Evolutionary conservation across 2,329 filamentous ascomycete genomes (phyloP), one percentile per base, ranked within the genome.

Genomic region (Talaromyces sp.): DNA sequence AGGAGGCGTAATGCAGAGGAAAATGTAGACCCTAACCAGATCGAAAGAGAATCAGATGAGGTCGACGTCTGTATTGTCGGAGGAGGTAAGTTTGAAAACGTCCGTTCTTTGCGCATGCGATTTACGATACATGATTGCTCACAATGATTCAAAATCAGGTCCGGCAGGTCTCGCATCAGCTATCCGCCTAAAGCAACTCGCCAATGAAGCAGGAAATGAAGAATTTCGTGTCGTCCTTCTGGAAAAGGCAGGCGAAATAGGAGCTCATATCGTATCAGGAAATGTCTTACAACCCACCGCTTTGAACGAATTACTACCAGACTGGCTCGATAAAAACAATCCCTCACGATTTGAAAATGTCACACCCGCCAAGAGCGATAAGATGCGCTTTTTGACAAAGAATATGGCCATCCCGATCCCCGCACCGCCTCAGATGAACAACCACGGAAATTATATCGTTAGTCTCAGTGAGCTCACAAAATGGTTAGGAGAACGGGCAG

Each of bases 51-150:
- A 78, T 90, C 88, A 62, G 95, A 99, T 73, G 83, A 95, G 80
- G 95, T 99, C 35, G 95, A 99, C 79, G 93, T 99, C 35, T 96
- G 93, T 79, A 98, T 99, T 73, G 88, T 99, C 62, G 95, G 95
- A 73, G 95, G 92, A 77, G 94, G 86, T 87, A 82, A 73, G 79
- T 70, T 35, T 19, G 49, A 50, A 11, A 19, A 25, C 6, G 13
- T n/a, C 2, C 19, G 7, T 31, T 22, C 33, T 41, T 45, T 45
- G 10, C n/a, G 31, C 19, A 25, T 39, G 22, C 10, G 3, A 15
- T 2, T 1, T 37, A 15, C 11, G 1, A 13, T 19, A 11, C 52
- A 31, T 10, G 10, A 10, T 19, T 54, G 27, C 22, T 59, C n/a
- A 50, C 15, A 25, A 9, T 2, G 62, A 67, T 58, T 57, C 5